Percentiles rank a stretch among this genome's conserved stretches.
Evolutionary conservation across 2,329 filamentous ascomycete species (phyloP).

Genomic region (Gliomastix tumulicola): DNA sequence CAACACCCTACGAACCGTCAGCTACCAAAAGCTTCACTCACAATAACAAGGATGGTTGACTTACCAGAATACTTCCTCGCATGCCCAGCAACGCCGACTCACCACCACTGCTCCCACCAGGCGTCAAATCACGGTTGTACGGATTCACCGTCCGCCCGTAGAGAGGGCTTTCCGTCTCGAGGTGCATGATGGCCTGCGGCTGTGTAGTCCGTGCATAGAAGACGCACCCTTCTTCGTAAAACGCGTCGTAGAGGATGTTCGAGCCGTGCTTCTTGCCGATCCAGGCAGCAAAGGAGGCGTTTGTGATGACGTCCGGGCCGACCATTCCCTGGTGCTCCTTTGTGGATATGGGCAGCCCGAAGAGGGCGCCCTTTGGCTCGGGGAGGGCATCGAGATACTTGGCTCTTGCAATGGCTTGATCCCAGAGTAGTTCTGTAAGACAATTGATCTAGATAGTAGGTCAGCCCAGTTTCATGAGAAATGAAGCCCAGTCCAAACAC

Average conservation of each 20-base stretch:
- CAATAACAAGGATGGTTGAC: background rate
- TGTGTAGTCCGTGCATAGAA: conserved; percentile 65
- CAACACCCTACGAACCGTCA: conserved; percentile 19
- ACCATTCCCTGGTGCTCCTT: conserved; percentile 35
- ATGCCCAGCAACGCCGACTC: conserved; percentile 31
- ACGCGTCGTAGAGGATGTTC: conserved; percentile 49
- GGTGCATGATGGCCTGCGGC: conserved; percentile 41
- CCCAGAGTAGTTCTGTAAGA: conserved; percentile 42
- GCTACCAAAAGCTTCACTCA: background rate
- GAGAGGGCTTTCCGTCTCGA: conserved; percentile 47
- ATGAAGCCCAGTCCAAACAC: too few species aligned
- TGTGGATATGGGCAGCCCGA: conserved; percentile 47
- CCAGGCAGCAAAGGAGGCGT: conserved; percentile 46
- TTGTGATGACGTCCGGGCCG: conserved; percentile 17
- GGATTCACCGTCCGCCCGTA: conserved; percentile 59
- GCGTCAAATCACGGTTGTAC: conserved; percentile 48
- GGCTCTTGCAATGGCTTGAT: conserved; percentile 35
- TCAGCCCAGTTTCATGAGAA: too few species aligned
- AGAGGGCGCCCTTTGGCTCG: conserved; percentile 36
- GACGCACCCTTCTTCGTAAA: conserved; percentile 54
- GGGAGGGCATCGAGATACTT: conserved; percentile 35
- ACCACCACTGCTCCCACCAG: conserved; percentile 61
- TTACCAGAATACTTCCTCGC: conserved; percentile 28
- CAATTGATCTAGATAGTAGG: conserved; percentile 30
- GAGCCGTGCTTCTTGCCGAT: conserved; percentile 41